These are phyloP conservation scores for Pyrenophora tritici-repentis DNA, from an alignment of 2,329 filamentous ascomycete species.

Conservation along the genomic window DNA sequence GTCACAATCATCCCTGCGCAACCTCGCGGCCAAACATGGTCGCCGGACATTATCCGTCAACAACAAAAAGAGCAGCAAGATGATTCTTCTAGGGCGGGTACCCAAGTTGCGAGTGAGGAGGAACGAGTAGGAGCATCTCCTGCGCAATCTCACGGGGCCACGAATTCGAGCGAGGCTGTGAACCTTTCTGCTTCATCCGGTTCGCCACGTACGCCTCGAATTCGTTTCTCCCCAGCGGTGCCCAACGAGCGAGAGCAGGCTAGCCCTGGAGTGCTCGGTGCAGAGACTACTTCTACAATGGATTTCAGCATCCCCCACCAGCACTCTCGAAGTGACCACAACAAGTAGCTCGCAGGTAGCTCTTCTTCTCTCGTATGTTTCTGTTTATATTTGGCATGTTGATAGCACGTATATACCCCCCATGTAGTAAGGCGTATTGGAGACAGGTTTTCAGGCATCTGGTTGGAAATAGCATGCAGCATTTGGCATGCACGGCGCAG, in stretches of 20 bases:
- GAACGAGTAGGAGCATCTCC: constrained; percentile 21
- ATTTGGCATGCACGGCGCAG: constrained; percentile 37
- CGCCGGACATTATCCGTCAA: constrained; percentile 48
- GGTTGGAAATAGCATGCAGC: constrained; percentile 25
- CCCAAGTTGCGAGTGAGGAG: constrained; percentile 25
- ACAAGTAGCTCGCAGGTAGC: constrained; percentile 28
- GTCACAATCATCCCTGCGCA: constrained; percentile 67
- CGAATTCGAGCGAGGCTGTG: constrained; percentile 16
- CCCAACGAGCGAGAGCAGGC: constrained; percentile 13
- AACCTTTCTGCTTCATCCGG: constrained; percentile 15
- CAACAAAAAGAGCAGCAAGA: constrained; percentile 29
- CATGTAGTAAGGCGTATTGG: constrained; percentile 27
- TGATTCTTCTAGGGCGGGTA: constrained; percentile 14
- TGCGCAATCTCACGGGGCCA: constrained; percentile 12
- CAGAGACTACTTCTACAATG: constrained; percentile 7
- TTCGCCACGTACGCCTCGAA: constrained; percentile 26
- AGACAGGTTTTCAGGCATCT: constrained; percentile 11
- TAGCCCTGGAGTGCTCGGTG: constrained; percentile 18
- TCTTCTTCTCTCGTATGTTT: constrained; percentile 20
- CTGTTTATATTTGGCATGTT: constrained; percentile 29
- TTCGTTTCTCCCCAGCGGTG: constrained; percentile 32
- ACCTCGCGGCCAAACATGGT: constrained; percentile 61
- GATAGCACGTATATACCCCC: constrained; percentile 31
- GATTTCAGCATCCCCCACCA: constrained; percentile 12
- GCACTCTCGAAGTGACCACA: constrained; percentile 34